Evolutionary conservation across 78 protist species (phyloP), one percentile per base, ranked within the genome.

Genomic region (Ministeria vibrans): DNA sequence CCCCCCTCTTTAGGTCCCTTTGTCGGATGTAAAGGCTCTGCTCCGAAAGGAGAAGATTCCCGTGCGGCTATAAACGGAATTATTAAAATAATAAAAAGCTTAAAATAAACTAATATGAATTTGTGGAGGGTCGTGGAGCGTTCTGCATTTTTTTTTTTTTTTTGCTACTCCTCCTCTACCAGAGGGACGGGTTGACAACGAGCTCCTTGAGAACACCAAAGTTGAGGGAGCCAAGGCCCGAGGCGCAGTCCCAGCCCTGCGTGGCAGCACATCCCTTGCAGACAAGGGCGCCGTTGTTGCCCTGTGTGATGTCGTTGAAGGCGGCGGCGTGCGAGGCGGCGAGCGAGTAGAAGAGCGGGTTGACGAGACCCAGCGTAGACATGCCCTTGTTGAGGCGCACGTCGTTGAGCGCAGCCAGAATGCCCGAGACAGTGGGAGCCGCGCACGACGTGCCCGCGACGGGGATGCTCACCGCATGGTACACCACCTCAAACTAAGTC

Each of bases 361-460:
- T 87, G 66, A 90, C 43, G 88, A 86, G 84, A 53, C 93, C 93
- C 7, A 90, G 83, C 72, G 80, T 59, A 28, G 84, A 1, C 69
- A 70, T 78, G 46, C 86, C 86, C 1, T 39, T 36, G 51, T 51
- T 28, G 36, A 87, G 38, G 13, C 86, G 81, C 23, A 71, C 59
- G 55, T 90, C 94, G 84, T 90, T 90, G 69, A 90, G 78, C 27
- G 82, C 61, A 0, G 94, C 43, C 46, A 90, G 30, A 44, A 90
- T 28, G 69, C 88, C 94, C 4, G 91, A 89, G 20, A 83, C 76
- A 4, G 89, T 66, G 42, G 94, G 94, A 44, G 90, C 44, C 39
- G 88, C 39, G 63, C 86, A 75, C 18, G 86, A 78, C 22, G 94
- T 90, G 36, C 94, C 94, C 28, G 72, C 89, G 25, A 90, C 90